Conservation (phyloP, 805 yeast species). For the Clavispora santaluciae region DNA sequence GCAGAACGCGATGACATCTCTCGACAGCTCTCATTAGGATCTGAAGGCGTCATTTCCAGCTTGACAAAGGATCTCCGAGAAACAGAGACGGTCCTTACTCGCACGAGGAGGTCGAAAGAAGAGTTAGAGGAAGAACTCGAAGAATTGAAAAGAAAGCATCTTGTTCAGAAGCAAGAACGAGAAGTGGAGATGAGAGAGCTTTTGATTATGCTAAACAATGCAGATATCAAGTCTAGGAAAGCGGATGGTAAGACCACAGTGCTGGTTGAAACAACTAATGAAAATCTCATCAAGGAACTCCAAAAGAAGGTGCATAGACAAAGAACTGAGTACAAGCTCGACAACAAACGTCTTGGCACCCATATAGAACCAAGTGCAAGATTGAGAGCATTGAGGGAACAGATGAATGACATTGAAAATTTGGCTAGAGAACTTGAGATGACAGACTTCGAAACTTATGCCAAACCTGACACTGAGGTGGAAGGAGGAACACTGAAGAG, state of each 20-base stretch:
- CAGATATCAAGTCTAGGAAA: slow-evolving; percentile 30
- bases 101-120: slow-evolving; percentile 58
- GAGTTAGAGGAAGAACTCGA: slow-evolving; percentile 58
- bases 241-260: slow-evolving; percentile 33
- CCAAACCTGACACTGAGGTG: slow-evolving; percentile 6
- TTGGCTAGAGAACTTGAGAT: slow-evolving; percentile 84
- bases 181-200: slow-evolving; percentile 75
- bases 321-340: slow-evolving; percentile 44
- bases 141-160: slow-evolving; percentile 53
- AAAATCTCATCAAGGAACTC: slow-evolving; percentile 35
- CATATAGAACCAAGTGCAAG: slow-evolving; percentile 73
- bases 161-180: slow-evolving; percentile 67
- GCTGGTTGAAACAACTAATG: slow-evolving; percentile 30
- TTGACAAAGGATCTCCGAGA: slow-evolving; percentile 60
- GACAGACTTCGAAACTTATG: slow-evolving; percentile 62
- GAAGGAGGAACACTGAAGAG: not conserved
- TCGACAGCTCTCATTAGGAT: slow-evolving; percentile 65
- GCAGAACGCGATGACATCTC: slow-evolving; percentile 51
- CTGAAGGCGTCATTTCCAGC: slow-evolving; percentile 64
- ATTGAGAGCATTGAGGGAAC: slow-evolving; percentile 66
- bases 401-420: slow-evolving; percentile 79
- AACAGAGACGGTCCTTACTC: slow-evolving; percentile 51
- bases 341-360: slow-evolving; percentile 43
- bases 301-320: slow-evolving; percentile 43
- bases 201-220: slow-evolving; percentile 54